Evolutionary conservation across 1,284 basidiomycete genomes (phyloP), one percentile per base, ranked within the genome.

Genomic region (Pseudozyma flocculosa): DNA sequence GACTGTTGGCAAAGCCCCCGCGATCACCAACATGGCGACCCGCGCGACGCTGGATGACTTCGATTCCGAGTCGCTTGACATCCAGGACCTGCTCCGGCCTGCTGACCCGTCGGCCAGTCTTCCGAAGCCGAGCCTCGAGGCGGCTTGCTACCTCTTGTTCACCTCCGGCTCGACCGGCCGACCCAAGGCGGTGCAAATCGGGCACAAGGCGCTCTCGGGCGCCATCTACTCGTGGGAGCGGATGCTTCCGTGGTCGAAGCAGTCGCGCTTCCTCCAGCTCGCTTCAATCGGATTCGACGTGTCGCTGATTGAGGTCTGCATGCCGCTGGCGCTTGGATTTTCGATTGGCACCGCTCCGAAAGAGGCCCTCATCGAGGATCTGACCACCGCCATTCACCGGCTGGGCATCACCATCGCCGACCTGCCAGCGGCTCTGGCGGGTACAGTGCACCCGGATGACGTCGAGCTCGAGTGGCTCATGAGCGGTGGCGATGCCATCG

Each of bases 401-500:
- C 61, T 78, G 22, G 58, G 65, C 14, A 66, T 76, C 44, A 75
- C 73, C 2, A 66, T 75, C 41, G 74, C 74, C 14, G 72, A 74
- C 38, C 50, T 77, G 18, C 75, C 75, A 1, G 72, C 75, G 29
- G 72, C 70, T 4, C 64, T 78, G 29, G 75, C 72, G 9, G 57
- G 64, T 14, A 58, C 70, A 2, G 54, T 77, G n/a, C 68, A 65
- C 32, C 72, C 70, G 9, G 55, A 56, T 2, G 57, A 66, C 36
- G 55, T 75, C 9, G 52, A 66, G 34, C 61, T 75, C 32, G 70
- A 74, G 32, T 76, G 75, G 74, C 65, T 78, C 24, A 74, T 76
- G 73, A 76, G 72, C 45, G 75, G 75, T 15, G 75, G 75, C 38
- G 75, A 78, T 45, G 61, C 70, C 40, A 74, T 78, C 30, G 70